A percentile compares a stretch with the other conserved stretches of the same genome.
phyloP scores from a whole-genome alignment of 345 rosid species.

The Physaria fendleri region DNA sequence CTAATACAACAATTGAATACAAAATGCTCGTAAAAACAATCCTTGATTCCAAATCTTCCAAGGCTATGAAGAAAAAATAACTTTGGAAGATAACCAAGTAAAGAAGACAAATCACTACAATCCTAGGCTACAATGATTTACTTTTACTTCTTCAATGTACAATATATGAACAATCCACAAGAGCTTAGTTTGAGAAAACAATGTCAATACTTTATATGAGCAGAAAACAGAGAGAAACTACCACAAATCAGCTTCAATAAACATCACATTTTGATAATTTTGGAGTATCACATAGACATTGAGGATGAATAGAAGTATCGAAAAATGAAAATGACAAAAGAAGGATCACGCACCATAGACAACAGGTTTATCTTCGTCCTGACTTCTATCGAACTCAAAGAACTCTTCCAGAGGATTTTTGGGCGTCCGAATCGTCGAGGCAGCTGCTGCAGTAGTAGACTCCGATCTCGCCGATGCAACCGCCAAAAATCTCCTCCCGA shows the following conservation, averaged over 20 bases:
- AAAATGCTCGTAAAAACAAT: background rate
- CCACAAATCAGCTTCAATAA: background rate
- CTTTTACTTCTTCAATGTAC: background rate
- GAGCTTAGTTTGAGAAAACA: too few species aligned
- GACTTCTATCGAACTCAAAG: conserved; percentile 66
- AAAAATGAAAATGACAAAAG: background rate
- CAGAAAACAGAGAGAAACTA: background rate
- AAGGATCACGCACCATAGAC: conserved; percentile 57
- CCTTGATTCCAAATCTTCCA: background rate
- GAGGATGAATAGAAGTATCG: too few species aligned
- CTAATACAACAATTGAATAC: conserved; percentile 31
- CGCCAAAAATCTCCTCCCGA: conserved; percentile 56
- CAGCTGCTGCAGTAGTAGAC: conserved; percentile 46
- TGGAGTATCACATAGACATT: too few species aligned
- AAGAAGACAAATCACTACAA: too few species aligned
- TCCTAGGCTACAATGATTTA: background rate
- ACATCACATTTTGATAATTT: background rate
- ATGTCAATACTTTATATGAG: too few species aligned
- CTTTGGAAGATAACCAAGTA: too few species aligned
- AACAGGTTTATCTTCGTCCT: conserved; percentile 60
- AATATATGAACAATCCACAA: background rate
- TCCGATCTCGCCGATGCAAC: conserved; percentile 55
- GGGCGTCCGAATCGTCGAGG: conserved; percentile 34
- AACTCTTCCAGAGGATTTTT: conserved; percentile 76
- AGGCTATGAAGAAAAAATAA: too few species aligned